Percentiles rank a stretch among this genome's conserved stretches.
These are phyloP conservation scores for Pleurotus pulmonarius DNA, from an alignment of 768 basidiomycete genomes.

Conservation along the genomic window DNA sequence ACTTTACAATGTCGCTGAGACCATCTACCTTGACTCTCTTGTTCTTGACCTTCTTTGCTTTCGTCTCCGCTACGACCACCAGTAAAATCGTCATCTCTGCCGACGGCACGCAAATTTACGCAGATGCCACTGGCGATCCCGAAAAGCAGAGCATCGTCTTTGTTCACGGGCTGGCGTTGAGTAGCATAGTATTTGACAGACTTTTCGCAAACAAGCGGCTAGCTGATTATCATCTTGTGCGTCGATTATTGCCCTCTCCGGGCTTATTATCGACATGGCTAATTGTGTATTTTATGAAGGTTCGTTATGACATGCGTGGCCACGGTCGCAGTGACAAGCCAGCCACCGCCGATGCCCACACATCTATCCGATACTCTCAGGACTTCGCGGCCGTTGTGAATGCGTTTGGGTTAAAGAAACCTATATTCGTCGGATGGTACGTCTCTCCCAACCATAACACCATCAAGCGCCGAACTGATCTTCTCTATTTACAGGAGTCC, in stretches of 20 bases:
- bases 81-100: slow-evolving; percentile 14
- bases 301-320: slow-evolving; percentile 9
- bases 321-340: slow-evolving; percentile 8
- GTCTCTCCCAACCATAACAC: slow-evolving; percentile 22
- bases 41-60: not conserved
- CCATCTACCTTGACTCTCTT: not conserved
- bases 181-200: slow-evolving; percentile 3
- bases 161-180: slow-evolving; percentile 1
- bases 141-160: slow-evolving; percentile 8
- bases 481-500: slow-evolving; percentile 20
- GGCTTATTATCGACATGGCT: not conserved
- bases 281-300: not conserved
- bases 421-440: slow-evolving; percentile 7
- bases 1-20: not conserved
- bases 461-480: slow-evolving; percentile 18
- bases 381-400: slow-evolving; percentile 1
- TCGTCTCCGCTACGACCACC: not conserved
- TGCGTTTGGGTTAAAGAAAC: not conserved
- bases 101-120: slow-evolving; percentile 34
- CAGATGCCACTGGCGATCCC: slow-evolving; percentile 2
- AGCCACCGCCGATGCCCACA: not conserved
- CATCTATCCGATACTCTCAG: not conserved
- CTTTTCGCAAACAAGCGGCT: slow-evolving; percentile 2
- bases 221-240: not conserved
- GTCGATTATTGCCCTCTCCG: not conserved